Percentiles rank a stretch among this genome's conserved stretches.
Evolutionary conservation across 164 flowering plant species (phyloP).

Genomic region (Magnolia kwangsiensis): DNA sequence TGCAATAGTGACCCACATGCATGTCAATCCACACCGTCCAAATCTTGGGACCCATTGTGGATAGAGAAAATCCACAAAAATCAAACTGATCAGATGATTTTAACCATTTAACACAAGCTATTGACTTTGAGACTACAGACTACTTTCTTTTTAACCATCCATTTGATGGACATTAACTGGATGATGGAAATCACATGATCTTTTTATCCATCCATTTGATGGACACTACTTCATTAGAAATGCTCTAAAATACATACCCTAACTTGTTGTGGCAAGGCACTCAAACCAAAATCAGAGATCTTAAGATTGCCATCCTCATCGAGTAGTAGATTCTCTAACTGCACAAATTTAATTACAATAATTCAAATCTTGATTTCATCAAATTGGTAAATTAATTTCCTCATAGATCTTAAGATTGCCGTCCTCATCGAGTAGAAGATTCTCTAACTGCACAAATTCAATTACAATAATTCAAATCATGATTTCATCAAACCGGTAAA

Average conservation of each 20-base stretch:
- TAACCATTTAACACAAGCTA: too few relatives aligned
- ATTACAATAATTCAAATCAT: neutral
- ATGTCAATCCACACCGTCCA: too few relatives aligned
- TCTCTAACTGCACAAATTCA: conserved; percentile 30
- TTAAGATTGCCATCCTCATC: conserved; percentile 70
- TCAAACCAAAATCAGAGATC: conserved; percentile 70
- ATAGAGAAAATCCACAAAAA: too few relatives aligned
- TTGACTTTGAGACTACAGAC: too few relatives aligned
- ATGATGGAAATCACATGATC: too few relatives aligned
- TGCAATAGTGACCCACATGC: too few relatives aligned
- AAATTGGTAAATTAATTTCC: too few relatives aligned
- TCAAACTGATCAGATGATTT: too few relatives aligned
- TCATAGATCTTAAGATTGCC: conserved; percentile 53
- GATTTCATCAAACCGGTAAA: neutral
- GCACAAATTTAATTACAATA: neutral
- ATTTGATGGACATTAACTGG: too few relatives aligned
- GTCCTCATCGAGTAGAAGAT: conserved; percentile 62
- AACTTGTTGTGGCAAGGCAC: conserved; percentile 40
- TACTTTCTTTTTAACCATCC: too few relatives aligned
- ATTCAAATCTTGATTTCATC: neutral
- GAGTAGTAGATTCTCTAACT: conserved; percentile 51
- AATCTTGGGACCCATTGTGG: too few relatives aligned
- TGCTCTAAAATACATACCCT: neutral
- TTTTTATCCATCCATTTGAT: too few relatives aligned
- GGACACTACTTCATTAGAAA: neutral